Evolutionary conservation across 768 basidiomycete genomes (phyloP).

Genomic region (Myochromella boudieri): DNA sequence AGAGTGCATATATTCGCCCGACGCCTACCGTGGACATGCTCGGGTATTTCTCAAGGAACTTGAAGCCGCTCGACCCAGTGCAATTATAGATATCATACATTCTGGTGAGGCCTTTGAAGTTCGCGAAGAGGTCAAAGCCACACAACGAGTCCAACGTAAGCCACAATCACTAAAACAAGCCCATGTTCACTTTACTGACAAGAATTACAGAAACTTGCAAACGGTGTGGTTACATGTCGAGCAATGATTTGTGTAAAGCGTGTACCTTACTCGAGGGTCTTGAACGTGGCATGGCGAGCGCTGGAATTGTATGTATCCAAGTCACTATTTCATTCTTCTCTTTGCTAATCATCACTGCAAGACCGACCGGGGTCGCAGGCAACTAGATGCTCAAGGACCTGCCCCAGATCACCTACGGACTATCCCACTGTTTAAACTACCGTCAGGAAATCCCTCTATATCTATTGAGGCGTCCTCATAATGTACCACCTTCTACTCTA

Average conservation of each 20-base stretch:
- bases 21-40: slow-evolving; percentile 97
- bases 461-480: slow-evolving; percentile 39
- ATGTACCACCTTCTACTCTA: background rate
- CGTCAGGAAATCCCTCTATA: slow-evolving; percentile 40
- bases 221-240: slow-evolving; percentile 94
- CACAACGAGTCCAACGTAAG: slow-evolving; percentile 84
- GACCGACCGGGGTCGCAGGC: slow-evolving; percentile 70
- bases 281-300: slow-evolving; percentile 74
- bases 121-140: slow-evolving; percentile 79
- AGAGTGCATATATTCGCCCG: slow-evolving; percentile 98
- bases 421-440: slow-evolving; percentile 67
- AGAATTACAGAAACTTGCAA: slow-evolving; percentile 73
- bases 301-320: slow-evolving; percentile 53
- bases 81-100: slow-evolving; percentile 97
- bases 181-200: slow-evolving; percentile 2
- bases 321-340: slow-evolving; percentile 2
- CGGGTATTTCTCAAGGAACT: slow-evolving; percentile 93
- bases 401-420: slow-evolving; percentile 69
- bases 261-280: slow-evolving; percentile 89
- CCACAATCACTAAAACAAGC: slow-evolving; percentile 13
- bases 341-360: slow-evolving; percentile 24
- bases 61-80: slow-evolving; percentile 90
- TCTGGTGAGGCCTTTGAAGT: slow-evolving; percentile 92
- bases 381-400: slow-evolving; percentile 57
- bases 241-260: slow-evolving; percentile 95